Conservation (phyloP, 2,329 filamentous ascomycete genomes). For the Nemania sp. region DNA sequence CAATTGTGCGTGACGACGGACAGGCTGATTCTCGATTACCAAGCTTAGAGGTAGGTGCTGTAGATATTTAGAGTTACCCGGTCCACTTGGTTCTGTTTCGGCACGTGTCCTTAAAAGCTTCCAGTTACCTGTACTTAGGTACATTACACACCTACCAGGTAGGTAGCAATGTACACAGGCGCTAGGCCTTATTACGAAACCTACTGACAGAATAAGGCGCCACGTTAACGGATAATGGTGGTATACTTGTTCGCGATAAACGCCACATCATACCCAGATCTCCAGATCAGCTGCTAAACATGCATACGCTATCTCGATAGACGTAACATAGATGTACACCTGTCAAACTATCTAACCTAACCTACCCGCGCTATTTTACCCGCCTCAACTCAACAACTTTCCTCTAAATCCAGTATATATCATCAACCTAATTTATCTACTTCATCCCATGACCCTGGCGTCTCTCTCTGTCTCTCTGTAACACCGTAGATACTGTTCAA, state of each 20-base stretch:
- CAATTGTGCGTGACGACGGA: no score
- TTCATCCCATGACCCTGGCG: no score
- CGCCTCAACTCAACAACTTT: no score
- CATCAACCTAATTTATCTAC: no score
- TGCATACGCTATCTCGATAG: background rate
- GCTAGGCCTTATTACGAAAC: conserved; percentile 13
- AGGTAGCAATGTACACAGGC: conserved; percentile 20
- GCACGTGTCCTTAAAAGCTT: conserved; percentile 39
- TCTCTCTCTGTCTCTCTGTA: background rate
- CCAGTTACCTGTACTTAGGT: background rate
- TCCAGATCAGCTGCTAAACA: background rate
- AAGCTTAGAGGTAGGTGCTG: no score
- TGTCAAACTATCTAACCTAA: background rate
- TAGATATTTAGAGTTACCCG: background rate
- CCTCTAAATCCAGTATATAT: no score
- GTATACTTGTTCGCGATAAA: conserved; percentile 15
- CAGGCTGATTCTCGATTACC: background rate
- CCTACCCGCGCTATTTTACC: background rate
- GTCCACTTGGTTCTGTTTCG: conserved; percentile 5
- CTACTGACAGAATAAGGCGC: background rate
- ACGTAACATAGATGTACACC: background rate
- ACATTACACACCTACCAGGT: no score
- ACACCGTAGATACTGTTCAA: background rate
- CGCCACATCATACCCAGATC: background rate
- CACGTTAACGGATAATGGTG: conserved; percentile 33